Percentiles rank a stretch among this genome's conserved stretches.
Evolutionary conservation across 305 asterid genomes (phyloP).

Genomic region (Fraxinus sp.): DNA sequence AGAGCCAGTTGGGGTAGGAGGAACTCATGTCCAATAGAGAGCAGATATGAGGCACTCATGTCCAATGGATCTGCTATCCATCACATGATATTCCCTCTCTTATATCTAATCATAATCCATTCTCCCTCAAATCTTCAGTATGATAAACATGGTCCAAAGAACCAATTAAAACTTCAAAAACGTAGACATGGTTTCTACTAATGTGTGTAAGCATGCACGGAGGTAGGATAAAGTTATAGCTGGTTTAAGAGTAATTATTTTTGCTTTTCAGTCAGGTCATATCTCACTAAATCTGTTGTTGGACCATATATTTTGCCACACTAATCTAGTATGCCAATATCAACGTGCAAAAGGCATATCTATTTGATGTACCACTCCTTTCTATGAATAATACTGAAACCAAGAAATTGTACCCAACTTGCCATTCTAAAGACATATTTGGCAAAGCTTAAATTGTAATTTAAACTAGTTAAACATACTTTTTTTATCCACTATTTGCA

Average conservation of each 20-base stretch:
- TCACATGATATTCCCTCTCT: background rate
- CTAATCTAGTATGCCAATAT: background rate
- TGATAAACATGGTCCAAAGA: background rate
- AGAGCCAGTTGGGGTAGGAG: background rate
- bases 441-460: background rate
- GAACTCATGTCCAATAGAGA: background rate
- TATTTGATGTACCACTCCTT: background rate
- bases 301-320: background rate
- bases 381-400: background rate
- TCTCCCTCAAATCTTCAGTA: background rate
- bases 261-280: background rate
- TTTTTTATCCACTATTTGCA: background rate
- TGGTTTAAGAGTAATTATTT: background rate
- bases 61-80: background rate
- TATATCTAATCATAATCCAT: background rate
- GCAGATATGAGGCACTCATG: background rate
- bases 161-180: background rate
- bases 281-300: background rate
- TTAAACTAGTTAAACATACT: background rate
- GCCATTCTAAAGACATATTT: background rate
- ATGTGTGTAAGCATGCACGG: background rate
- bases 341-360: background rate
- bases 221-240: background rate
- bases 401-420: background rate
- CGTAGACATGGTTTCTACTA: background rate